phyloP scores from a whole-genome alignment of 2,329 filamentous ascomycete species.

The Scorias spongiosa region DNA sequence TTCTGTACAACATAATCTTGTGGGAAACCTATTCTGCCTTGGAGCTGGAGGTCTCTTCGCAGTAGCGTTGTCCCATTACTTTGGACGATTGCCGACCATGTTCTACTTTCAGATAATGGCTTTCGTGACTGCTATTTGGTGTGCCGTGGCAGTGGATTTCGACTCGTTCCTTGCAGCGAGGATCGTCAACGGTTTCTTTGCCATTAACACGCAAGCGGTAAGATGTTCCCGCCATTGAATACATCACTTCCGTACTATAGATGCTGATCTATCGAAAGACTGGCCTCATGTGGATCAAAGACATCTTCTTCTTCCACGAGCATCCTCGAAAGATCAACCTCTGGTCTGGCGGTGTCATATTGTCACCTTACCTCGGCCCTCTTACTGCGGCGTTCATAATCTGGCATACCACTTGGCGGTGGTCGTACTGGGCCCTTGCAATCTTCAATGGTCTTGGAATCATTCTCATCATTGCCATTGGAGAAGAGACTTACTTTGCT shows the following conservation, averaged over 20 bases:
- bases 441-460: conserved; percentile 16
- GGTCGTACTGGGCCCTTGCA: conserved; percentile 34
- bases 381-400: conserved; percentile 36
- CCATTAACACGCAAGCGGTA: conserved; percentile 24
- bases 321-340: conserved; percentile 25
- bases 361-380: conserved; percentile 26
- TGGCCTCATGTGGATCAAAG: conserved; percentile 34
- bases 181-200: conserved; percentile 31
- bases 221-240: background rate
- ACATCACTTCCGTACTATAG: background rate
- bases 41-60: conserved; percentile 27
- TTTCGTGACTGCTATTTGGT: conserved; percentile 25
- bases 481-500: conserved; percentile 38
- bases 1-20: conserved; percentile 25
- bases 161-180: conserved; percentile 27
- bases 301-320: conserved; percentile 47
- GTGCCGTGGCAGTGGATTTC: conserved; percentile 22
- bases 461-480: conserved; percentile 25
- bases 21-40: conserved; percentile 30
- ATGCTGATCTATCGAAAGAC: conserved; percentile 6
- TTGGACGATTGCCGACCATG: conserved; percentile 30
- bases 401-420: conserved; percentile 26
- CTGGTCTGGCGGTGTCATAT: conserved; percentile 24
- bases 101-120: conserved; percentile 26
- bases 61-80: conserved; percentile 27